Conservation (phyloP, 2,329 filamentous ascomycete genomes). For the Clarireedia sp. region DNA sequence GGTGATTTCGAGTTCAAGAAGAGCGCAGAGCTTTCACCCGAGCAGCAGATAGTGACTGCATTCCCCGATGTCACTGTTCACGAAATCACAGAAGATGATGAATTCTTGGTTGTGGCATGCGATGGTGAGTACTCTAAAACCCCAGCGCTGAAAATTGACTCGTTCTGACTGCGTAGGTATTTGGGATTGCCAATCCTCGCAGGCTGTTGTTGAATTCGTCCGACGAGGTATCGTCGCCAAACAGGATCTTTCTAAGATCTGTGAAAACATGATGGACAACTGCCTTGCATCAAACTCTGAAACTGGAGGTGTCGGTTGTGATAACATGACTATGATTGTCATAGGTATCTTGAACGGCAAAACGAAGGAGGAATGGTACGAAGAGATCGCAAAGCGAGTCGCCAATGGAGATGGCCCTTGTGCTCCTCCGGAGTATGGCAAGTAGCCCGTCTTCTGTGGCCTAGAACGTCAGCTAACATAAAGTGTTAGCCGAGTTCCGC, state of each 20-base stretch:
- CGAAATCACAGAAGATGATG: constrained; percentile 85
- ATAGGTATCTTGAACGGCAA: constrained; percentile 84
- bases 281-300: constrained; percentile 96
- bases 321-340: constrained; percentile 99
- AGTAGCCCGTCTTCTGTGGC: constrained; percentile 19
- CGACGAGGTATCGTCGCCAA: constrained; percentile 92
- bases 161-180: constrained; percentile 57
- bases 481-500: constrained; percentile 66
- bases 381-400: constrained; percentile 87
- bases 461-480: constrained; percentile 21
- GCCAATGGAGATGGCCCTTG: constrained; percentile 95
- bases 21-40: constrained; percentile 91
- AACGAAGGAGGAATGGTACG: constrained; percentile 97
- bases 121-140: constrained; percentile 56
- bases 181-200: constrained; percentile 98
- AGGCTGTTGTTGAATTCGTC: constrained; percentile 95
- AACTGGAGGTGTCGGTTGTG: constrained; percentile 93
- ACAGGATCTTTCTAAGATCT: constrained; percentile 89
- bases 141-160: constrained; percentile 10
- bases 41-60: constrained; percentile 96
- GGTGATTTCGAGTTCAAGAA: constrained; percentile 99
- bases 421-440: constrained; percentile 98
- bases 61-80: constrained; percentile 92
- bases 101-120: constrained; percentile 89
- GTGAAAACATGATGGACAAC: constrained; percentile 99